Conservation (phyloP, 345 rosid species). For the Mangifera indica region DNA sequence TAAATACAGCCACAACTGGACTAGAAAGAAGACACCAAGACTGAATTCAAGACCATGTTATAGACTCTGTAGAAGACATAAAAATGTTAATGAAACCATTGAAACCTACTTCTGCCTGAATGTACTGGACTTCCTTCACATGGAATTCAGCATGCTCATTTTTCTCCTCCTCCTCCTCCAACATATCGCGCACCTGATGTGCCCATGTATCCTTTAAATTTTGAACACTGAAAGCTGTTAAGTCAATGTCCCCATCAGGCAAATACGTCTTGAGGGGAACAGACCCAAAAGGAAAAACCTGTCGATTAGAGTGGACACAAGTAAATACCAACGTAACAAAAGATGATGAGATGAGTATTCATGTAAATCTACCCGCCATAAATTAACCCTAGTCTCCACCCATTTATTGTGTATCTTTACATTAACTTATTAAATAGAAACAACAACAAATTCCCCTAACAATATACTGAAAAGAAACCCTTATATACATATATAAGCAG, state of each 20-base stretch:
- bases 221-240: slow-evolving; percentile 71
- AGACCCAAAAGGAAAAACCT: slow-evolving; percentile 97
- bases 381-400: background rate
- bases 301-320: slow-evolving; percentile 15
- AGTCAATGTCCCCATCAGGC: slow-evolving; percentile 99
- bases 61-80: background rate
- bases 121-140: slow-evolving; percentile 97
- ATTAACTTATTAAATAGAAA: background rate
- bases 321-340: slow-evolving; percentile 7
- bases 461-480: background rate
- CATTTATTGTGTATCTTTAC: background rate
- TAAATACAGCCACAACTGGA: background rate
- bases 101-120: slow-evolving; percentile 85
- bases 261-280: slow-evolving; percentile 96
- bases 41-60: background rate
- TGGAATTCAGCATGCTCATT: slow-evolving; percentile 79
- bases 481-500: background rate
- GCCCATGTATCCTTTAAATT: slow-evolving; percentile 92
- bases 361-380: background rate
- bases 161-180: slow-evolving; percentile 91
- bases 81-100: background rate
- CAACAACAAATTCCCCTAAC: background rate
- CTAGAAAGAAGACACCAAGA: background rate
- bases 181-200: slow-evolving; percentile 83
- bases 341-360: background rate